Base-by-base conservation (phyloP, 2,329 filamentous ascomycete genomes). In the Penicillium sp. region DNA sequence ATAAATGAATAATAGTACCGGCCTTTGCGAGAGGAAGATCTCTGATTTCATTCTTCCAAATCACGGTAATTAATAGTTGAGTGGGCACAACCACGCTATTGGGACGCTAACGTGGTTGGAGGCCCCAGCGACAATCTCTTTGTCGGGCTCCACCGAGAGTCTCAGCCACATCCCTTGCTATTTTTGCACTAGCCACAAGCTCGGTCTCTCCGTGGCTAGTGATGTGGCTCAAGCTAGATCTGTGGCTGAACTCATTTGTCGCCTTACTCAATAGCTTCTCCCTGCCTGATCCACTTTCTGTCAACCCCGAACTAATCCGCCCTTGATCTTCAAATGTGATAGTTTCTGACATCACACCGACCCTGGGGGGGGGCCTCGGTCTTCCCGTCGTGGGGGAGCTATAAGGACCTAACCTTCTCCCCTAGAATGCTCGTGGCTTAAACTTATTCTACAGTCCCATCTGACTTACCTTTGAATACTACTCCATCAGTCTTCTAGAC, bases 251-350 rank as follows among this genome's bases (percentile, higher is more conserved):
- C 54, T 56, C 50, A 50, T 53, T 61, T 50, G 50, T 52, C 53
- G 58, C 54, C 55, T 60, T 55, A 42, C 55, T 61, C 58, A 52
- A 66, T 62, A 63, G 62, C 58, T 59, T 60, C 51, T 35, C 37
- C 37, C 43, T 44, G 47, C 53, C 50, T 45, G 54, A 58, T 65
- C 64, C 60, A 65, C 60, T 50, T 43, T 29, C 51, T 57, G 47
- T 54, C 54, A 64, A 59, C 25, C 21, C 63, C 63, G 62, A 63
- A 62, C 62, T 65, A 63, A 62, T 63, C 64, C 63, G 62, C 60
- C 64, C 61, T 65, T 66, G 65, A 67, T 67, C 64, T 65, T 66
- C 64, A 62, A 42, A 63, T 59, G 56, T 64, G 59, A 63, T 63
- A 53, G 44, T 55, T 60, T 64, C 57, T 55, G 53, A 53, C 54